These are phyloP conservation scores for Candolleomyces eurysporus DNA, from an alignment of 768 basidiomycete genomes.

Conservation along the genomic window DNA sequence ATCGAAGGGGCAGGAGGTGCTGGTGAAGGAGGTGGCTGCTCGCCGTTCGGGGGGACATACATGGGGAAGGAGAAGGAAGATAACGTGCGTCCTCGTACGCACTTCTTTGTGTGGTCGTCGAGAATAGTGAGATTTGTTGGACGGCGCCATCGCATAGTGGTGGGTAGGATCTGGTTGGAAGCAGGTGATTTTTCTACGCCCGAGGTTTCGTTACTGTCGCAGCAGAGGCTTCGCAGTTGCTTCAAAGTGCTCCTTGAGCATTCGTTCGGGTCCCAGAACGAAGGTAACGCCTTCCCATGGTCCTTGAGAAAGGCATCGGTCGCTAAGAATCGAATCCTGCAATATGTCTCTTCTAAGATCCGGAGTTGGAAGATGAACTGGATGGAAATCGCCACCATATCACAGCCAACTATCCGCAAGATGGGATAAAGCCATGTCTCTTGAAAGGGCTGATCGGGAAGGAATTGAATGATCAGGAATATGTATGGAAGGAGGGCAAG, in stretches of 20 bases:
- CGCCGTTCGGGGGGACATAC: neutral
- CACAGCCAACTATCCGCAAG: slow-evolving; percentile 1
- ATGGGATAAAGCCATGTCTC: slow-evolving; percentile 1
- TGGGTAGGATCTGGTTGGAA: too few species aligned
- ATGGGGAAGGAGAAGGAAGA: neutral
- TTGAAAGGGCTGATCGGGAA: neutral
- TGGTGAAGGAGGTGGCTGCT: too few species aligned
- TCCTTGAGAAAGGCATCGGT: neutral
- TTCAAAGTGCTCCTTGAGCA: neutral
- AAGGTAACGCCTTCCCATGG: neutral
- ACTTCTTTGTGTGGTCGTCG: neutral
- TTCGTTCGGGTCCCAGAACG: neutral
- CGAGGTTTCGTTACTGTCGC: too few species aligned
- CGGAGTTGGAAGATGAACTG: slow-evolving; percentile 4
- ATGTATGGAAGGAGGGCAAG: slow-evolving; percentile 1
- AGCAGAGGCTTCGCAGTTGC: neutral
- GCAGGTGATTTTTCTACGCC: too few species aligned
- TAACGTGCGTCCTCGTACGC: neutral
- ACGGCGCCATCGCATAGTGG: too few species aligned
- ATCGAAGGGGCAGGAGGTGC: too few species aligned
- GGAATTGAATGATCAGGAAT: neutral
- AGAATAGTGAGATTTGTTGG: neutral
- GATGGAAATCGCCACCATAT: neutral
- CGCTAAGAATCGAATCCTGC: slow-evolving; percentile 1
- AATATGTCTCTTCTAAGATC: slow-evolving; percentile 1